phyloP scores from a whole-genome alignment of 805 yeast genomes.

The Komagataella ulmi region DNA sequence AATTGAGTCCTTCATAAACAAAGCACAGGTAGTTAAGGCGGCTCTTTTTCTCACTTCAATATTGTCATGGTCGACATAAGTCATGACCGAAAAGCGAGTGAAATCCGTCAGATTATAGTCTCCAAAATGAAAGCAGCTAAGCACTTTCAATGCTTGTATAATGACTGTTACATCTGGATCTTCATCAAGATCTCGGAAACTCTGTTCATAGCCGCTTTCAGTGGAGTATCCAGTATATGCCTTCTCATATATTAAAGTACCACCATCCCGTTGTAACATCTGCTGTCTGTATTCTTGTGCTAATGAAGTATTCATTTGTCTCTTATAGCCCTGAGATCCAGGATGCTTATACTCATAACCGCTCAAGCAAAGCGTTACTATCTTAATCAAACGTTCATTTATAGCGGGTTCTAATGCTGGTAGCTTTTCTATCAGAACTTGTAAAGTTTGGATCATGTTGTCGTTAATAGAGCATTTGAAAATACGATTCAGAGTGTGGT shows the following conservation, averaged over 20 bases:
- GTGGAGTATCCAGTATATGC: not conserved
- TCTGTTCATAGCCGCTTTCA: not conserved
- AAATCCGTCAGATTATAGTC: constrained; percentile 75
- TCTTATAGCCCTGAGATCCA: constrained; percentile 64
- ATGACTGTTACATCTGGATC: constrained; percentile 31
- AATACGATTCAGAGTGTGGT: constrained; percentile 59
- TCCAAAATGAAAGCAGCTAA: constrained; percentile 61
- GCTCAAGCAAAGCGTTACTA: constrained; percentile 62
- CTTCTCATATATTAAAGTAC: constrained; percentile 6
- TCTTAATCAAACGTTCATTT: constrained; percentile 55
- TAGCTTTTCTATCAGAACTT: constrained; percentile 52
- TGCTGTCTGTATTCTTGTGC: constrained; percentile 72
- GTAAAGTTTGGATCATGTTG: constrained; percentile 65
- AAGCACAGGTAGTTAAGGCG: constrained; percentile 66
- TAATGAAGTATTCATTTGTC: constrained; percentile 42
- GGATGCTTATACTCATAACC: constrained; percentile 77
- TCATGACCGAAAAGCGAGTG: constrained; percentile 72
- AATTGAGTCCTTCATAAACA: constrained; percentile 72
- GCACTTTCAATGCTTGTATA: constrained; percentile 67
- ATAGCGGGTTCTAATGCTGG: constrained; percentile 72
- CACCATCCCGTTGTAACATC: constrained; percentile 61
- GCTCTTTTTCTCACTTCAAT: constrained; percentile 75
- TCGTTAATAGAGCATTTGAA: constrained; percentile 75
- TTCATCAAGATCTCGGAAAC: not conserved
- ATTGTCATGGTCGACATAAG: constrained; percentile 70